Evolutionary conservation across 129 eudicot genomes (phyloP).

Genomic region (Daucus carota): DH1_v3.0 NC_030384.2:29629501-29630000

Average conservation of each 20-base stretch:
- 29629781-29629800: not conserved
- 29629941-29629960: too few species aligned
- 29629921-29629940: too few species aligned
- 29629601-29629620: conserved; percentile 11
- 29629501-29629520: conserved; percentile 5
- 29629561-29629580: conserved; percentile 2
- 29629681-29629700: conserved; percentile 10
- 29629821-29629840: conserved; percentile 2
- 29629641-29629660: not conserved
- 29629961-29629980: too few species aligned
- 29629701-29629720: conserved; percentile 4
- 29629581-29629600: conserved; percentile 11
- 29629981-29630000: too few species aligned
- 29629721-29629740: conserved; percentile 8
- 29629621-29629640: conserved; percentile 8
- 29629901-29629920: not conserved
- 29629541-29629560: conserved; percentile 2
- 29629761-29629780: not conserved
- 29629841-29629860: conserved; percentile 8
- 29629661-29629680: not conserved
- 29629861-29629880: not conserved
- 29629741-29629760: not conserved
- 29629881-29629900: not conserved
- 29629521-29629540: not conserved
- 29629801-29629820: not conserved